These are phyloP conservation scores for Cladobotryum mycophilum DNA, from an alignment of 2,329 filamentous ascomycete genomes.

Conservation along the genomic window DNA sequence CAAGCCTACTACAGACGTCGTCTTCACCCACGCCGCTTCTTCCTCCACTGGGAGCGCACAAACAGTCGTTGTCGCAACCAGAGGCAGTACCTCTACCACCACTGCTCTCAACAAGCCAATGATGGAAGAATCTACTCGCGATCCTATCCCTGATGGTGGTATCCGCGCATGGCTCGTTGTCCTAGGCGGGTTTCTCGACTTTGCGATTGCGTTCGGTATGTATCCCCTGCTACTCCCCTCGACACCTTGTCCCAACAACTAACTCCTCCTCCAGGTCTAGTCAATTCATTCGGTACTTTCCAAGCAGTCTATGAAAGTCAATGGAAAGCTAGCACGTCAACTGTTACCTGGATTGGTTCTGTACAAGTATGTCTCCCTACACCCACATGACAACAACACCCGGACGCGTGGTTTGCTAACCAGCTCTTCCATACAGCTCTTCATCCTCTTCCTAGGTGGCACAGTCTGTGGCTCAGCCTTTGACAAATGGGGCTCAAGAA, in stretches of 20 bases:
- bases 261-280: conserved; percentile 15
- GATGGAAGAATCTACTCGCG: background rate
- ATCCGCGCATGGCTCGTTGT: conserved; percentile 26
- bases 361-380: conserved; percentile 16
- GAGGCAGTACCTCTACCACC: background rate
- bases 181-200: conserved; percentile 25
- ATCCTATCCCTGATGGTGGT: conserved; percentile 20
- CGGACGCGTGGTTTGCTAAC: too few relatives aligned
- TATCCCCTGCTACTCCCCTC: background rate
- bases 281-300: conserved; percentile 47
- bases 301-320: conserved; percentile 43
- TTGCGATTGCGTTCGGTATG: conserved; percentile 23
- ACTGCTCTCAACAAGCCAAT: background rate
- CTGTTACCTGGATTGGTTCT: conserved; percentile 37
- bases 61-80: too few relatives aligned
- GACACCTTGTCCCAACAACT: background rate
- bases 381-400: too few relatives aligned
- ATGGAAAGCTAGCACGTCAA: conserved; percentile 24
- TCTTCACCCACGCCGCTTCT: too few relatives aligned
- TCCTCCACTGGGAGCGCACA: too few relatives aligned
- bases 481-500: conserved; percentile 33
- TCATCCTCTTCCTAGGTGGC: conserved; percentile 34
- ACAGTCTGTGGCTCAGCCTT: conserved; percentile 33
- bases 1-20: too few relatives aligned
- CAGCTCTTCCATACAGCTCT: conserved; percentile 24